Conservation (phyloP, 108 stramenopile species). For the Cylindrotheca fusiformis region DNA sequence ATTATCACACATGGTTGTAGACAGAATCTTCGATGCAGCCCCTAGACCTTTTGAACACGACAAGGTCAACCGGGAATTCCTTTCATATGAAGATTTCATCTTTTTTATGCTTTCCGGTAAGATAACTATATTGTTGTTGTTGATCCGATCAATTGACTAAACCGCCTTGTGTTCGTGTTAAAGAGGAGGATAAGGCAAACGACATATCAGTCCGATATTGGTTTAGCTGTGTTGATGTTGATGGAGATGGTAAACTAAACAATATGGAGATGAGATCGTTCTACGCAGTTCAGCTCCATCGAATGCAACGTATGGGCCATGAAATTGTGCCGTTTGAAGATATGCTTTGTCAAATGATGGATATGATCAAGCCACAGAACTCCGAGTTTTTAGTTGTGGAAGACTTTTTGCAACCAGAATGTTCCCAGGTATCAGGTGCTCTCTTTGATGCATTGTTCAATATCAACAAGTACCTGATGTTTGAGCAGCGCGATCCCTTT, state of each 20-base stretch:
- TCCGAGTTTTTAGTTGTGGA: slow-evolving; percentile 59
- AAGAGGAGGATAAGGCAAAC: slow-evolving; percentile 97
- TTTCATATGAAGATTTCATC: slow-evolving; percentile 97
- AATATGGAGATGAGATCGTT: slow-evolving; percentile 97
- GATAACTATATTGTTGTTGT: no score
- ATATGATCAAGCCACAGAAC: slow-evolving; percentile 90
- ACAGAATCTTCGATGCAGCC: slow-evolving; percentile 95
- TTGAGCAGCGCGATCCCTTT: slow-evolving; percentile 97
- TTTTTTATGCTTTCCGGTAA: slow-evolving; percentile 91
- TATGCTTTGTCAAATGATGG: slow-evolving; percentile 98
- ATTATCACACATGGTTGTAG: slow-evolving; percentile 93
- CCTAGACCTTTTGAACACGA: slow-evolving; percentile 73
- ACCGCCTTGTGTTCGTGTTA: no score
- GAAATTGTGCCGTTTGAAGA: slow-evolving; percentile 96
- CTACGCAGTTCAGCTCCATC: slow-evolving; percentile 87
- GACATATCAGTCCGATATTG: slow-evolving; percentile 92
- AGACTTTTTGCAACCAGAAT: slow-evolving; percentile 90
- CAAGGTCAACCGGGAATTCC: slow-evolving; percentile 50
- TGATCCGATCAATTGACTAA: not conserved
- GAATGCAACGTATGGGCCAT: slow-evolving; percentile 97
- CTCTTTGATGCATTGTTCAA: slow-evolving; percentile 98
- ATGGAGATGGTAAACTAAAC: slow-evolving; percentile 92
- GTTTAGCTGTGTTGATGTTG: slow-evolving; percentile 96
- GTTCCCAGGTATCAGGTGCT: slow-evolving; percentile 88
- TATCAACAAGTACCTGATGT: slow-evolving; percentile 95